Evolutionary conservation across 345 rosid genomes (phyloP).

Genomic region (Odontarrhena argentea): DNA sequence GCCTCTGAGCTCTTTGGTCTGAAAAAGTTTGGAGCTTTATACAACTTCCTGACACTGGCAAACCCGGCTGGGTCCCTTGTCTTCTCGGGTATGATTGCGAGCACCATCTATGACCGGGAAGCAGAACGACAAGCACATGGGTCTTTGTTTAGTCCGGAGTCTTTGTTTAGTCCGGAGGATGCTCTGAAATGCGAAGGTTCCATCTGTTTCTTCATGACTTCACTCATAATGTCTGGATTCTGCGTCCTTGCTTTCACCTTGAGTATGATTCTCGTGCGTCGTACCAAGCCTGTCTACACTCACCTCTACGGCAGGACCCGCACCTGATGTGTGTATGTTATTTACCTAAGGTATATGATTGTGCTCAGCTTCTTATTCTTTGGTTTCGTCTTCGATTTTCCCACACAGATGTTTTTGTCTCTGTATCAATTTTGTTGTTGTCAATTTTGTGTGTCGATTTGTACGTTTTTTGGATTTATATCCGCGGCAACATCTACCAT

Average conservation of each 20-base stretch:
- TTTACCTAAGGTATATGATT: constrained; percentile 2
- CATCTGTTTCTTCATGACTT: constrained; percentile 89
- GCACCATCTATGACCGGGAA: constrained; percentile 82
- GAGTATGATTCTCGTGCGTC: constrained; percentile 86
- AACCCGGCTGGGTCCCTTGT: constrained; percentile 95
- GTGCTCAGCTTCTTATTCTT: constrained; percentile 37
- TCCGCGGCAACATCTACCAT: constrained; percentile 29
- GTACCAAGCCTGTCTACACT: constrained; percentile 78
- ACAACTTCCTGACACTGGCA: constrained; percentile 94
- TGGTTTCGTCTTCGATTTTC: constrained; percentile 30
- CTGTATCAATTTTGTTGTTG: constrained; percentile 31
- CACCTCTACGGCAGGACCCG: constrained; percentile 80
- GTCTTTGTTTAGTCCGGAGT: constrained; percentile 33
- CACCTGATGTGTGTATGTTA: constrained; percentile 35
- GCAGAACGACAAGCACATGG: constrained; percentile 78
- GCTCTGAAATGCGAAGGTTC: constrained; percentile 74
- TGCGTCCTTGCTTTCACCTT: constrained; percentile 68
- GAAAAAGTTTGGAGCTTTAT: constrained; percentile 89
- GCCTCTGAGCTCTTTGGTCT: constrained; percentile 97
- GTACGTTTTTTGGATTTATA: constrained; percentile 26
- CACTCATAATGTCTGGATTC: constrained; percentile 90
- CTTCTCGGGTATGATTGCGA: constrained; percentile 90
- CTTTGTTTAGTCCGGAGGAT: constrained; percentile 48
- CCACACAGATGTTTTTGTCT: constrained; percentile 26
- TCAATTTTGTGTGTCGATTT: constrained; percentile 27